phyloP scores from a whole-genome alignment of 345 rosid genomes.

The Linum lewisii region DNA sequence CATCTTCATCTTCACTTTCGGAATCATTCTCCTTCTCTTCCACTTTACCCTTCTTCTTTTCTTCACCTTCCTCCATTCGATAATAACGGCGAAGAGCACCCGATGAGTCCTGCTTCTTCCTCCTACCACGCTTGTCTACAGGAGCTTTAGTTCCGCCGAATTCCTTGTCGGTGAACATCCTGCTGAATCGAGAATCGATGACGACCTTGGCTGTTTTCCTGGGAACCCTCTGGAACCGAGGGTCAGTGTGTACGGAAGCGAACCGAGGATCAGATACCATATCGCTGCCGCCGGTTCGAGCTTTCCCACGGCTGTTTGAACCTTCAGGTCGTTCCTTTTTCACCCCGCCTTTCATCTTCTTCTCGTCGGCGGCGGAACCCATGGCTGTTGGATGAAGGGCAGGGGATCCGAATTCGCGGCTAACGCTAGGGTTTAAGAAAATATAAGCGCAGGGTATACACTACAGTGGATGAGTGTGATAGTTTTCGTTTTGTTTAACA shows the following conservation, averaged over 20 bases:
- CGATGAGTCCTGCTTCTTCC: constrained; percentile 26
- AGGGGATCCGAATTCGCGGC: too few relatives aligned
- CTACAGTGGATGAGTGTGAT: too few relatives aligned
- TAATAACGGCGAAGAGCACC: constrained; percentile 58
- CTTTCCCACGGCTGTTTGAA: neutral
- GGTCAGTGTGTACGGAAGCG: constrained; percentile 59
- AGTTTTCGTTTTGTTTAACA: too few relatives aligned
- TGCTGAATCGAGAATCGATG: constrained; percentile 65
- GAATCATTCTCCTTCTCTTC: neutral
- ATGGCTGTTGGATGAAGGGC: too few relatives aligned
- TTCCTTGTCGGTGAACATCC: constrained; percentile 46
- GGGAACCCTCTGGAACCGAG: constrained; percentile 70
- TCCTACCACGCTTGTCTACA: constrained; percentile 73
- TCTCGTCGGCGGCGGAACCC: neutral
- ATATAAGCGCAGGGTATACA: too few relatives aligned
- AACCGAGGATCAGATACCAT: constrained; percentile 61
- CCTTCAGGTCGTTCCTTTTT: constrained; percentile 11
- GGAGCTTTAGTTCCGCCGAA: constrained; percentile 49
- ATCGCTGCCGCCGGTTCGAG: constrained; percentile 8
- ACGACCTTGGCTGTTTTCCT: constrained; percentile 52
- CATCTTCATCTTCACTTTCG: constrained; percentile 4
- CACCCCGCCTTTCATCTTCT: constrained; percentile 4
- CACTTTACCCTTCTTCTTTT: neutral
- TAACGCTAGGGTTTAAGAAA: too few relatives aligned
- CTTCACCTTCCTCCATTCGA: constrained; percentile 33